Percentiles rank a stretch among this genome's conserved stretches.
These are phyloP conservation scores for Calonectria hongkongensis DNA, from an alignment of 2,329 filamentous ascomycete species.

Conservation along the genomic window DNA sequence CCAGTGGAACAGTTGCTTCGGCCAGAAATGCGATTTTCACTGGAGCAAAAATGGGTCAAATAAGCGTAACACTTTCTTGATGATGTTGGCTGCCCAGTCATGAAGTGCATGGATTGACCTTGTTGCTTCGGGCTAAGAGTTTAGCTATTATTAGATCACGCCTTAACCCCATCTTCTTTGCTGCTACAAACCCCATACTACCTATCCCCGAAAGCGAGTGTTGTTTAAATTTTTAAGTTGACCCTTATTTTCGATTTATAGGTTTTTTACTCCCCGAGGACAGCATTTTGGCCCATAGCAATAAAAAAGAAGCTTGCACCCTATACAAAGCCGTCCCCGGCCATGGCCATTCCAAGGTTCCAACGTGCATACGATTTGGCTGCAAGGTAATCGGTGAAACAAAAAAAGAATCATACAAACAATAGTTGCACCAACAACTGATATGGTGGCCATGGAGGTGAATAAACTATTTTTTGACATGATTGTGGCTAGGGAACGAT, in stretches of 20 bases:
- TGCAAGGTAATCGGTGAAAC: not conserved
- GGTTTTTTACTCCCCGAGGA: too few species aligned
- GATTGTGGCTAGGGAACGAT: not conserved
- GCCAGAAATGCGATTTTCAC: too few species aligned
- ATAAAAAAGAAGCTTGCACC: not conserved
- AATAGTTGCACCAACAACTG: not conserved
- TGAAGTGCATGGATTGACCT: not conserved
- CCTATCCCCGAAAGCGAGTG: too few species aligned
- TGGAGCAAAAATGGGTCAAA: too few species aligned
- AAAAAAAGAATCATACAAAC: not conserved
- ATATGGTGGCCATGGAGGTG: not conserved
- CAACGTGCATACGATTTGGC: not conserved
- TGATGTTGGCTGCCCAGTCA: too few species aligned
- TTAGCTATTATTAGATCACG: not conserved
- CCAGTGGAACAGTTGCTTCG: too few species aligned
- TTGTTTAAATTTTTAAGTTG: too few species aligned
- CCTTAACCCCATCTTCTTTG: too few species aligned
- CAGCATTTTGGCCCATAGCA: not conserved
- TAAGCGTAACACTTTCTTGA: too few species aligned
- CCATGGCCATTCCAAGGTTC: not conserved
- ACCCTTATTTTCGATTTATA: too few species aligned
- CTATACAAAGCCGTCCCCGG: not conserved
- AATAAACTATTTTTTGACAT: not conserved
- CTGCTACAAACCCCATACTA: too few species aligned
- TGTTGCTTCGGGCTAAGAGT: not conserved